A percentile compares a stretch with the other conserved stretches of the same genome.
phyloP scores from a whole-genome alignment of 2,329 filamentous ascomycete genomes.

The Metarhizium rileyi region DNA sequence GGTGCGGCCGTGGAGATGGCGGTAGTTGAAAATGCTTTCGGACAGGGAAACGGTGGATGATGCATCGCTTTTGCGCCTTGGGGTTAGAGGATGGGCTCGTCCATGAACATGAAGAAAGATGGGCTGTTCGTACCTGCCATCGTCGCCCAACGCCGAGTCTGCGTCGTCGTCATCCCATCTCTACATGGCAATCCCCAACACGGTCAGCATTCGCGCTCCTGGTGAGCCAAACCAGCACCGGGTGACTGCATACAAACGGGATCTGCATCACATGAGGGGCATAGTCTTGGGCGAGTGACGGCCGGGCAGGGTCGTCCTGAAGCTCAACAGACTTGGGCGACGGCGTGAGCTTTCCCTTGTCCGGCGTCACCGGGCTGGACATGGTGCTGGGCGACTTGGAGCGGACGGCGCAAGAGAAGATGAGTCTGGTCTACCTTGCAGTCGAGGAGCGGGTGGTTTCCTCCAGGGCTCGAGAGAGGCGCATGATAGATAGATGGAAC shows the following conservation, averaged over 20 bases:
- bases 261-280: conserved; percentile 12
- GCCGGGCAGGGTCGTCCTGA: neutral
- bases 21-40: conserved; percentile 23
- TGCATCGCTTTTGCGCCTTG: conserved; percentile 6
- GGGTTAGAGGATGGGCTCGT: neutral
- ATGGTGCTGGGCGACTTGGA: neutral
- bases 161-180: conserved; percentile 11
- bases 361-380: neutral
- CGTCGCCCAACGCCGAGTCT: conserved; percentile 13
- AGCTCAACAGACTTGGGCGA: neutral
- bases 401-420: too few species aligned
- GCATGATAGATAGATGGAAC: neutral
- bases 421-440: neutral
- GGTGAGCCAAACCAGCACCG: neutral
- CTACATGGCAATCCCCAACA: neutral
- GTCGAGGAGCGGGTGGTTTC: neutral
- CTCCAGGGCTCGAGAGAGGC: neutral
- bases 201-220: neutral
- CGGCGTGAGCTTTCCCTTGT: neutral
- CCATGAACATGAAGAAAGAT: too few species aligned
- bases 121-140: neutral
- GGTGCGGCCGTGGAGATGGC: conserved; percentile 21
- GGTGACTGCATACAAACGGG: conserved; percentile 8
- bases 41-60: conserved; percentile 23
- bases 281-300: neutral